phyloP scores from a whole-genome alignment of 2,329 filamentous ascomycete genomes.

The Colletotrichum spaethianum region DNA sequence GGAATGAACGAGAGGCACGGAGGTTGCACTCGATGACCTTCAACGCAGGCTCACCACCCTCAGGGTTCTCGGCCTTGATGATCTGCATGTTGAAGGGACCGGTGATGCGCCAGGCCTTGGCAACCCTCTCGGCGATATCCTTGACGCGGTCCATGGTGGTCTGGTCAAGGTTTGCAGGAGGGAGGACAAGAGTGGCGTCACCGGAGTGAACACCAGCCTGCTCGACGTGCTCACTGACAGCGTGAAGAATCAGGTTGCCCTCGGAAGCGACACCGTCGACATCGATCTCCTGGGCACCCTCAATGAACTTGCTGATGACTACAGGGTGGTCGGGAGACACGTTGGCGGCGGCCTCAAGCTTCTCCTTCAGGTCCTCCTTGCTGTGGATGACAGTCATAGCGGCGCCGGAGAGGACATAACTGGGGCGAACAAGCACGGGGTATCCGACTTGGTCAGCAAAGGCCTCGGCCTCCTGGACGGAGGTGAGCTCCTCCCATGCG shows the following conservation, averaged over 20 bases:
- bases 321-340: constrained; percentile 98
- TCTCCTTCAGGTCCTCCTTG: constrained; percentile 91
- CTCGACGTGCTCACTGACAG: constrained; percentile 95
- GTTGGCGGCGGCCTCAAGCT: constrained; percentile 89
- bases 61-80: constrained; percentile 88
- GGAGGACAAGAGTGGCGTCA: constrained; percentile 94
- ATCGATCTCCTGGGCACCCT: constrained; percentile 96
- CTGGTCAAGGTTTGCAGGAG: constrained; percentile 84
- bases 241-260: constrained; percentile 90
- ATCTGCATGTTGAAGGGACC: constrained; percentile 99
- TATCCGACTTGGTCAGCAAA: constrained; percentile 91
- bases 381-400: constrained; percentile 98
- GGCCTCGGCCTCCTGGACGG: constrained; percentile 85
- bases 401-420: constrained; percentile 95
- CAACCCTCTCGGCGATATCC: constrained; percentile 96
- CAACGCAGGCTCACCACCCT: constrained; percentile 81
- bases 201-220: constrained; percentile 98
- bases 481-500: constrained; percentile 97
- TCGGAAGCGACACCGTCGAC: constrained; percentile 92
- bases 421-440: constrained; percentile 94
- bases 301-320: constrained; percentile 98
- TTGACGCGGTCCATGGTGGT: constrained; percentile 88
- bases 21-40: constrained; percentile 99
- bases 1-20: constrained; percentile 96
- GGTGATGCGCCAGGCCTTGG: constrained; percentile 96